phyloP scores from a whole-genome alignment of 495 filamentous ascomycete species.

The Hyaloscypha hepaticicola region DNA sequence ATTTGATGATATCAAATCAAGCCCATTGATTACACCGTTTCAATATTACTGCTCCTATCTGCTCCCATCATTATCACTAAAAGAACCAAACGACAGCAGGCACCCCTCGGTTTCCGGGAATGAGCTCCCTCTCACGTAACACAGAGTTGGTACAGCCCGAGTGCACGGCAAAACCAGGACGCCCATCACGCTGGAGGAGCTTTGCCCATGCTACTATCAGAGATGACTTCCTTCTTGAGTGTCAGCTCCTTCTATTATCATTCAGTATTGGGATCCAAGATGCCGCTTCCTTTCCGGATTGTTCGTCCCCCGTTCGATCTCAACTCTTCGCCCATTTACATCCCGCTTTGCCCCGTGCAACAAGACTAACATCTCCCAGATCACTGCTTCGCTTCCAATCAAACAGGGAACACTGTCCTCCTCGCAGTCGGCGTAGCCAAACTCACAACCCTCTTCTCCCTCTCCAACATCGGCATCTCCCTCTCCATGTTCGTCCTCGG shows the following conservation, averaged over 20 bases:
- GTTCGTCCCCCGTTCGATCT: conserved; percentile 17
- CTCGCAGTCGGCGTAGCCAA: conserved; percentile 52
- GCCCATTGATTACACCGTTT: too few relatives aligned
- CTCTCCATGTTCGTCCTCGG: conserved; percentile 55
- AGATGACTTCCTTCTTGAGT: conserved; percentile 15
- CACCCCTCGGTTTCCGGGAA: too few relatives aligned
- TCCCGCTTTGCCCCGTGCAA: background rate
- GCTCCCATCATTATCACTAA: too few relatives aligned
- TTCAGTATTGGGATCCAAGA: conserved; percentile 51
- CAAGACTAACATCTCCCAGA: background rate
- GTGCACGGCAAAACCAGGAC: too few relatives aligned
- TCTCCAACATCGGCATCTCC: conserved; percentile 52
- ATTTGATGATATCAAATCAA: too few relatives aligned
- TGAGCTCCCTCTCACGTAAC: too few relatives aligned
- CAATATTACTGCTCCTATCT: too few relatives aligned
- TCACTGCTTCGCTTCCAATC: conserved; percentile 63
- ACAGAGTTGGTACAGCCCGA: too few relatives aligned
- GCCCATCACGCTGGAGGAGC: background rate
- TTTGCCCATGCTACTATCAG: conserved; percentile 1
- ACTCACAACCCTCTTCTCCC: conserved; percentile 46
- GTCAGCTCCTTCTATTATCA: conserved; percentile 17
- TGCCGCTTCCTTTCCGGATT: conserved; percentile 60
- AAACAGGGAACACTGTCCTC: conserved; percentile 64
- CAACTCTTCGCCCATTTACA: background rate
- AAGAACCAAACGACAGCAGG: too few relatives aligned